Percentiles rank a stretch among this genome's conserved stretches.
These are phyloP conservation scores for Sclerotinia trifoliorum DNA, from an alignment of 2,329 filamentous ascomycete species.

Conservation along the genomic window DNA sequence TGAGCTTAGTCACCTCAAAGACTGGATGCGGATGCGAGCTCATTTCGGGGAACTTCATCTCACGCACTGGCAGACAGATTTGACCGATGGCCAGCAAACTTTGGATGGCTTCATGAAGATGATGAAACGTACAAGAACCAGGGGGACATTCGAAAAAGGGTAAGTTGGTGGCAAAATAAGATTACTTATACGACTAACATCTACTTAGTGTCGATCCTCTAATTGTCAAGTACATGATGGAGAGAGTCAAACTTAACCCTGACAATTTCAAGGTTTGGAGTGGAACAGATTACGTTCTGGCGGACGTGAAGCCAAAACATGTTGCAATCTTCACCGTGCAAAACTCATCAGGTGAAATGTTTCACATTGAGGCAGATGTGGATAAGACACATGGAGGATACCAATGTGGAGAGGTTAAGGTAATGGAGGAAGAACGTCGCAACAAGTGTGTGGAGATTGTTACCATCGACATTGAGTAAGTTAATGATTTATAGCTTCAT, in stretches of 20 bases:
- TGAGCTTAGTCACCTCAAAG: slow-evolving; percentile 31
- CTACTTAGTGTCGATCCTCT: slow-evolving; percentile 26
- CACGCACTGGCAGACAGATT: slow-evolving; percentile 27
- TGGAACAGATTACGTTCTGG: slow-evolving; percentile 14
- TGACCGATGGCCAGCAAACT: slow-evolving; percentile 25
- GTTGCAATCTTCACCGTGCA: slow-evolving; percentile 33
- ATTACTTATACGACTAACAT: slow-evolving; percentile 1
- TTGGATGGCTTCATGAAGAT: slow-evolving; percentile 35
- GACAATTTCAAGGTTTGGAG: slow-evolving; percentile 29
- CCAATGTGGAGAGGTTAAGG: slow-evolving; percentile 32
- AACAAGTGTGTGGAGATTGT: slow-evolving; percentile 36
- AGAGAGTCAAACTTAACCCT: slow-evolving; percentile 26
- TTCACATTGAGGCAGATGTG: slow-evolving; percentile 37
- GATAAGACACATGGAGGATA: slow-evolving; percentile 31
- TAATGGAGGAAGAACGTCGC: slow-evolving; percentile 31
- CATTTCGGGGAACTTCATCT: slow-evolving; percentile 37
- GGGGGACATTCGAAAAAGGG: slow-evolving; percentile 35
- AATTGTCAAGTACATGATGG: slow-evolving; percentile 26
- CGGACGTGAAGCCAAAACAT: slow-evolving; percentile 31
- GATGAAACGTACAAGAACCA: slow-evolving; percentile 32
- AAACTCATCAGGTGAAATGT: slow-evolving; percentile 25
- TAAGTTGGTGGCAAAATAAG: slow-evolving; percentile 27
- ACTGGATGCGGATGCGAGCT: slow-evolving; percentile 39
- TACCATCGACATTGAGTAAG: slow-evolving; percentile 33
- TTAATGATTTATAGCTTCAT: neutral